Base-by-base conservation (phyloP, 2,329 filamentous ascomycete species). In the Aulographum hederae region DNA sequence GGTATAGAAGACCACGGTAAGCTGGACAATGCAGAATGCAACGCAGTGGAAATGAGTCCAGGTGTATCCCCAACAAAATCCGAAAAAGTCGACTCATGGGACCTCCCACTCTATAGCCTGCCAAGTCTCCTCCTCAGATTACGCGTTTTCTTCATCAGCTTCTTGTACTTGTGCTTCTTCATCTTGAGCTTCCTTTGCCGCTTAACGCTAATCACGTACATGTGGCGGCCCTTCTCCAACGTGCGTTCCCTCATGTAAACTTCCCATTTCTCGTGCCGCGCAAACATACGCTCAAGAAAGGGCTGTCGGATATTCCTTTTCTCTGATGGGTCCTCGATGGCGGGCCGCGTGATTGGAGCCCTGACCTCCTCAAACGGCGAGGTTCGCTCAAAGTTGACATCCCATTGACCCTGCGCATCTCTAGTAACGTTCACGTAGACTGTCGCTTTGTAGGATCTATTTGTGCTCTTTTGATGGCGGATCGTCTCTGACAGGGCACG, bases 101-200 rank as follows among this genome's bases (percentile, higher is more conserved):
- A 16, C 14, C 11, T 16, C 11, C 27, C 15, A 11, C 27, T 31
- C 29, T 37, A 37, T 8, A 36, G 14, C 34, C 30, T 37, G 11
- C 35, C 81, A 46, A 89, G 63, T 63, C 85, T 92, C 51, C 84
- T 73, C 51, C 86, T 76, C 62, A 84, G 56, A 52, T 81, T 86
- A 53, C 86, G 73, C 48, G 86, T 94, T 57, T 73, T 70, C 66
- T 78, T 80, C 79, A 93, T 84, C 43, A 95, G 65, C 72, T 98
- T 98, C 84, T 94, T 95, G 60, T 93, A 93, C 74, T 98, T 98
- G 70, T 95, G 86, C 72, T 95, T 98, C 79, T 98, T 98, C 85
- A 98, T 98, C 72, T 84, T 93, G 49, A 94, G 61, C 62, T 89
- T 91, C 50, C 84, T 67, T 58, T 92, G 82, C 54, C 89, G 69